Conservation (phyloP, 2,329 filamentous ascomycete species). For the Colletotrichum phormii region DNA sequence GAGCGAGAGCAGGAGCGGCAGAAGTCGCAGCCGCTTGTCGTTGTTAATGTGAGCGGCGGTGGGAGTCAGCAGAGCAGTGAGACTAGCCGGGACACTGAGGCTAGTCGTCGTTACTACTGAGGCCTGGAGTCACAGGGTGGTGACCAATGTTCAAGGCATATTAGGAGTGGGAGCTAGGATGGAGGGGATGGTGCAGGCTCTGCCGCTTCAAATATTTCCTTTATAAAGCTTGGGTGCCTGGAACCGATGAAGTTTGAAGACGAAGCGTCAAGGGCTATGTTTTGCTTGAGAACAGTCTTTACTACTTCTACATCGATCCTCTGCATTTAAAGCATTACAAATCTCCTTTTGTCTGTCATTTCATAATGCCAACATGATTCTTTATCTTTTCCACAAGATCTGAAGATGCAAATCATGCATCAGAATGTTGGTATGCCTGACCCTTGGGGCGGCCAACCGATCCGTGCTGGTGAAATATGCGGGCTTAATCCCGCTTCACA, state of each 20-base stretch:
- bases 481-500: not conserved
- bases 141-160: not conserved
- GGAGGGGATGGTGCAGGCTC: not conserved
- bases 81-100: not conserved
- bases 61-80: not conserved
- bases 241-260: not conserved
- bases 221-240: not conserved
- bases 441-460: not conserved
- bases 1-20: not conserved
- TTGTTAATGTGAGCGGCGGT: not conserved
- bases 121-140: too few relatives aligned
- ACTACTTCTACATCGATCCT: not conserved
- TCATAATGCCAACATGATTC: too few relatives aligned
- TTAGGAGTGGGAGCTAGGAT: not conserved
- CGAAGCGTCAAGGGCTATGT: not conserved
- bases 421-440: not conserved
- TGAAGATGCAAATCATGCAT: not conserved
- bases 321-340: not conserved
- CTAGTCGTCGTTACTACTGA: not conserved
- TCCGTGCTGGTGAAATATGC: not conserved
- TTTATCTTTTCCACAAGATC: not conserved
- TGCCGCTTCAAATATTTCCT: not conserved
- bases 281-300: not conserved
- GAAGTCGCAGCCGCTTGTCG: not conserved
- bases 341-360: not conserved